Base-by-base conservation (phyloP, 2,329 filamentous ascomycete species). In the Dactylellina haptotyla region DNA sequence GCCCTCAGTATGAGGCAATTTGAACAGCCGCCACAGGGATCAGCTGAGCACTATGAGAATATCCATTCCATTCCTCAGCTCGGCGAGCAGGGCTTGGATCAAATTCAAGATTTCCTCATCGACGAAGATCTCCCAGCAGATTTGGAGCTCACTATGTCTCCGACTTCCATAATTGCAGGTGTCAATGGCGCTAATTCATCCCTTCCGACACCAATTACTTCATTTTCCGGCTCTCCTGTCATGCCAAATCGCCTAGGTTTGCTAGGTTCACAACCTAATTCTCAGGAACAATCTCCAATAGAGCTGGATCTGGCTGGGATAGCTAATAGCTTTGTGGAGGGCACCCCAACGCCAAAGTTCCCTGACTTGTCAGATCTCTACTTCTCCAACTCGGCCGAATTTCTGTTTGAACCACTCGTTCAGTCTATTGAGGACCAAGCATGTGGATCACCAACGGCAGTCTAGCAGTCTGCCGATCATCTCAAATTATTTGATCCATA, bases 401-500 rank as follows among this genome's bases (percentile, higher is more conserved):
- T 1, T 37, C 34, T 32, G 20, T 59, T 25, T 12, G n/a, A 48
- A 6, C 8, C 41, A 37, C 9, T 14, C 3, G 20, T 26, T 3
- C 10, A 48, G 2, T 4, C 20, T 10, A 9, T 26, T 28, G 58
- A 39, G 20, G 34, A 63, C 18, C 58, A 53, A 26, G 18, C 23
- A 51, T 23, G 46, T 23, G 58, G 58, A 30, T 50, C 58, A 26
- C 30, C 45, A 5, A 28, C 45, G 20, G 58, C 58, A 50, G 45
- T 39, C 20, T 63, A 63, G 58, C 30, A 41, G 28, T 10, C 58
- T 50, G 58, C 32, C 48, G 12, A 12, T 4, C 12, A 28, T 6
- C 32, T 34, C 32, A 14, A 14, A 34, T 34, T 14, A 14, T 34
- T 51, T n/a, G 48, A 51, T 30, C 48, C 48, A 4, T 16, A 6